Evolutionary conservation across 192 early-diverging fungal species (phyloP), one percentile per base, ranked within the genome.

Genomic region (Rhizophagus sp.): DNA sequence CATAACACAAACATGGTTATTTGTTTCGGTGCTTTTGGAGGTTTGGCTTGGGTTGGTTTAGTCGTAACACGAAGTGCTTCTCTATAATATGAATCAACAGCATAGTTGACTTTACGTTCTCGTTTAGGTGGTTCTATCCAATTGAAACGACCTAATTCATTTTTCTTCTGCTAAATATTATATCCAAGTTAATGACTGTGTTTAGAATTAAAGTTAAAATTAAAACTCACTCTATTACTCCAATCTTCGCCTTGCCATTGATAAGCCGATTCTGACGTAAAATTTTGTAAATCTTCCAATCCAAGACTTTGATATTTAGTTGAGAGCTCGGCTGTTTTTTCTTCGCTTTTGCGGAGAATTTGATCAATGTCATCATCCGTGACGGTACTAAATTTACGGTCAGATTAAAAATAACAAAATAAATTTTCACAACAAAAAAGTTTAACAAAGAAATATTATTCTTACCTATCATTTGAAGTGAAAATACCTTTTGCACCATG

Each of bases 181-280:
- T 49, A 19, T 71, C 27, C 15, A 19, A 39, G 24, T 34, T 33
- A 33, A 62, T 24, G 49, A 10, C 2, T 61, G 8, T 22, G 33
- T 5, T 57, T 0, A 57, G 12, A 11, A 11, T 70, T 70, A 1
- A n/a, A 39, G 33, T 0, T 19, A 39, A 25, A 41, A 62, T 34
- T 10, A 22, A 30, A 19, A 64, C 75, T 80, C 78, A 85, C 84
- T 83, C 94, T 95, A 81, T 89, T 88, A 62, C 95, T 90, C 91
- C 96, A 98, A 88, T 99, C 95, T 76, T 97, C 91, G 24, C 98
- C 98, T 78, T 98, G 94, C 97, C 97, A 98, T 80, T 97, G 91
- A 82, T 97, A 97, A 3, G 94, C 95, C 67, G 90, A 92, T 62
- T 91, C 92, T 36, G 90, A 89, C 19, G 92, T 92, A 85, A 98